A percentile compares a stretch with the other conserved stretches of the same genome.
Conservation (phyloP, 306 rosid genomes). For the Corylus americana region DNA sequence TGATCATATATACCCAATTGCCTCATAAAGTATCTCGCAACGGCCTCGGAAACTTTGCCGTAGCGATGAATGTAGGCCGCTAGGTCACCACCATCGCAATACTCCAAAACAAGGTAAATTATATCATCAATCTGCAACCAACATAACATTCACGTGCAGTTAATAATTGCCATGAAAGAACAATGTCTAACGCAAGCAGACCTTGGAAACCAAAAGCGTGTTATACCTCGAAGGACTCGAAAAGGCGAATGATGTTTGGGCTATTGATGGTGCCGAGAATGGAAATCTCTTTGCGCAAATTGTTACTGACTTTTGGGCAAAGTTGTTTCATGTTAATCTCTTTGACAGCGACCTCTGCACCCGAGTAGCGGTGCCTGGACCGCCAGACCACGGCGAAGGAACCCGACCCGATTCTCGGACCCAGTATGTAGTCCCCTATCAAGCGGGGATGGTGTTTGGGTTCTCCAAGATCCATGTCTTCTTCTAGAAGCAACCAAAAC, state of each 20-base stretch:
- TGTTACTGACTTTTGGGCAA: constrained; percentile 68
- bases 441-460: constrained; percentile 36
- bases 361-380: constrained; percentile 67
- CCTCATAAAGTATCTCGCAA: constrained; percentile 86
- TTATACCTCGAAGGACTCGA: constrained; percentile 64
- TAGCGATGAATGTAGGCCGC: constrained; percentile 57
- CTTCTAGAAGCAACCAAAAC: constrained; percentile 8
- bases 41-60: constrained; percentile 70
- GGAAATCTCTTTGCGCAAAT: constrained; percentile 74
- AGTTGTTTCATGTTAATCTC: constrained; percentile 71
- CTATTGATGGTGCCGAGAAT: constrained; percentile 79
- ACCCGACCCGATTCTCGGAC: constrained; percentile 76
- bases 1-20: constrained; percentile 66
- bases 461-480: constrained; percentile 49
- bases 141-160: background rate
- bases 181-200: background rate
- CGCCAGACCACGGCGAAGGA: constrained; percentile 91
- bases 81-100: constrained; percentile 92
- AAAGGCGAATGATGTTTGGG: constrained; percentile 78
- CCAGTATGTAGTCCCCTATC: constrained; percentile 81
- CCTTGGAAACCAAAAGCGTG: background rate
- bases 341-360: constrained; percentile 77
- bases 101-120: constrained; percentile 93
- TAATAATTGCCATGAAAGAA: background rate
- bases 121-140: constrained; percentile 64